Evolutionary conservation across 441 rosid genomes (phyloP).

Genomic region (Adansonia grandidieri): DNA sequence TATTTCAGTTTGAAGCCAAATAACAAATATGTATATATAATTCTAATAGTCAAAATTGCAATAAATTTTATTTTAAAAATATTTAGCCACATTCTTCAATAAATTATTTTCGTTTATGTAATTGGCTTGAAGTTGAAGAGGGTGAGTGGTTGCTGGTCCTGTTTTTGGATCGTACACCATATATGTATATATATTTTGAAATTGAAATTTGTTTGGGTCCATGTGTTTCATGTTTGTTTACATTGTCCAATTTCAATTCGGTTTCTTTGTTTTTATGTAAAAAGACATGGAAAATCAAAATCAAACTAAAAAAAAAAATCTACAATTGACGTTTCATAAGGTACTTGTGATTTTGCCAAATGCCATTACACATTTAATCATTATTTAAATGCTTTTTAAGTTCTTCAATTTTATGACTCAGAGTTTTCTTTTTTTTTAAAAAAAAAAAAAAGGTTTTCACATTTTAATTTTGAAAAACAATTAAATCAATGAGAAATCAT

Average conservation of each 20-base stretch:
- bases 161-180: background rate
- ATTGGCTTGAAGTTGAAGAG: too few relatives aligned
- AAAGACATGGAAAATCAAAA: background rate
- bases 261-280: background rate
- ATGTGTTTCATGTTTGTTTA: background rate
- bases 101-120: background rate
- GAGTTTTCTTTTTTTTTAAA: too few relatives aligned
- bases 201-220: background rate
- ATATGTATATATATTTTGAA: background rate
- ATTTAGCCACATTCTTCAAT: background rate
- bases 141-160: too few relatives aligned
- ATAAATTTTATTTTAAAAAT: too few relatives aligned
- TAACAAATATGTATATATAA: too few relatives aligned
- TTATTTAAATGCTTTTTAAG: background rate
- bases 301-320: too few relatives aligned
- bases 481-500: background rate
- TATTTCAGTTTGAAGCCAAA: too few relatives aligned
- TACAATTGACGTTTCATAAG: background rate
- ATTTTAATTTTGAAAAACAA: background rate
- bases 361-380: background rate
- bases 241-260: background rate
- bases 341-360: background rate
- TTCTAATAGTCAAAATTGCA: background rate
- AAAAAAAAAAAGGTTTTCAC: background rate
- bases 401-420: background rate